These are phyloP conservation scores for Atkinsonella hypoxylon DNA, from an alignment of 2,329 filamentous ascomycete species.

Conservation along the genomic window DNA sequence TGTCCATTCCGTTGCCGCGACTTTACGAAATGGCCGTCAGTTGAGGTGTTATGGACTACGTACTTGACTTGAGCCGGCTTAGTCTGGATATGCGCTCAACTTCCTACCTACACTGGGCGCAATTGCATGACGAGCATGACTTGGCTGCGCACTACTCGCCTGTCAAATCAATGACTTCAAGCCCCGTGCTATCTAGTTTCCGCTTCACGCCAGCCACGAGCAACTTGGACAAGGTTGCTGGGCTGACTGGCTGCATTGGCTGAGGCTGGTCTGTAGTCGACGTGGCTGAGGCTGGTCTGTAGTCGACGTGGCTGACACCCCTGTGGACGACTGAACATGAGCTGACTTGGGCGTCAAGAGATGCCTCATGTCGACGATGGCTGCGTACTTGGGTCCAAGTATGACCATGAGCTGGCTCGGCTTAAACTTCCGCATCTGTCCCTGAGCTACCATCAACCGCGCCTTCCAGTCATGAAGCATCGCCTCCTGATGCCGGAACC, in stretches of 20 bases:
- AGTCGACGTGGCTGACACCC: background rate
- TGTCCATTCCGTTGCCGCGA: too few relatives aligned
- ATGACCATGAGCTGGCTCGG: background rate
- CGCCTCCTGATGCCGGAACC: slow-evolving; percentile 4
- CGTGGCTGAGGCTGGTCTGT: background rate
- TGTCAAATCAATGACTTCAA: background rate
- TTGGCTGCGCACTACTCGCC: background rate
- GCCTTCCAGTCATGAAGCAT: background rate
- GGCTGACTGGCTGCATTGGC: background rate
- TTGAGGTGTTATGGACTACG: too few relatives aligned
- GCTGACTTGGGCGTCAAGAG: background rate
- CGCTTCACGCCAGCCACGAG: background rate
- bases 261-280: background rate
- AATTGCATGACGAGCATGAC: too few relatives aligned
- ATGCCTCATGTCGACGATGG: background rate
- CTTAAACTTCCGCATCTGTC: background rate
- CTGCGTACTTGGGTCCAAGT: background rate
- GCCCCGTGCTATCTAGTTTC: background rate
- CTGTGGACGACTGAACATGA: background rate
- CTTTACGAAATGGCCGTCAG: too few relatives aligned
- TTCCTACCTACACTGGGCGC: too few relatives aligned
- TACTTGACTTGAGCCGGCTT: too few relatives aligned
- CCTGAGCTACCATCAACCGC: background rate
- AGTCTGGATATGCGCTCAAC: too few relatives aligned
- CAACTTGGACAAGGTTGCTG: background rate